Evolutionary conservation across 2,329 filamentous ascomycete species (phyloP), one percentile per base, ranked within the genome.

Genomic region (Juglanconis juglandina): DNA sequence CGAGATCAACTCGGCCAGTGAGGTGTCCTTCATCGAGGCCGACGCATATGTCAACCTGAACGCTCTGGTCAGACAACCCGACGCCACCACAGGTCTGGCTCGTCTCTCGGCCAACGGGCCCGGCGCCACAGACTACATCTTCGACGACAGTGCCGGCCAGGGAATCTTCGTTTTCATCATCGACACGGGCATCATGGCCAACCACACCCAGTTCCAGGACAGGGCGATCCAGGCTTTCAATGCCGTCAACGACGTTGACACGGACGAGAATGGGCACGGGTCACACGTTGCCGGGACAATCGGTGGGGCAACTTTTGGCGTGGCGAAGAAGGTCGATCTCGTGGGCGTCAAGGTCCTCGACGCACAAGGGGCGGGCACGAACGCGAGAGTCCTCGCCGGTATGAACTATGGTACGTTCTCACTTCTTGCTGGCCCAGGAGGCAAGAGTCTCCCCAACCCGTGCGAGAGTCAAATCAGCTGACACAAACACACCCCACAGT

Each of bases 211-310:
- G 68, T 87, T 83, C 65, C 75, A 80, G 69, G 82, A 80, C 53
- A 81, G 84, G 60, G 85, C 84, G 17, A 76, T 70, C 9, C 78
- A 80, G 61, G 82, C 72, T 17, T 79, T 76, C 67, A 85, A 85
- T 73, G 81, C 82, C 60, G 72, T 83, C 53, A 75, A 81, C 72
- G 65, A 68, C 55, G 69, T 72, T 44, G 76, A 85, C 67, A 77
- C 77, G 4, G 84, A 87, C 57, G 77, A 81, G 65, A 84, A 87
- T 67, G 86, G 86, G 11, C 86, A 88, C 71, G 86, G 86, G 46
- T 85, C 78, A 58, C 87, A 88, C 74, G 84, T 87, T 33, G 79
- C 84, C 9, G 86, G 84, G 32, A 88, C 84, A 14, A 82, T 87
- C 48, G 86, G 76, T 30, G 83, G 84, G 39, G 76, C 74, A 56